phyloP scores from a whole-genome alignment of 208 protist genomes.

The Acanthamoeba healyi region DNA sequence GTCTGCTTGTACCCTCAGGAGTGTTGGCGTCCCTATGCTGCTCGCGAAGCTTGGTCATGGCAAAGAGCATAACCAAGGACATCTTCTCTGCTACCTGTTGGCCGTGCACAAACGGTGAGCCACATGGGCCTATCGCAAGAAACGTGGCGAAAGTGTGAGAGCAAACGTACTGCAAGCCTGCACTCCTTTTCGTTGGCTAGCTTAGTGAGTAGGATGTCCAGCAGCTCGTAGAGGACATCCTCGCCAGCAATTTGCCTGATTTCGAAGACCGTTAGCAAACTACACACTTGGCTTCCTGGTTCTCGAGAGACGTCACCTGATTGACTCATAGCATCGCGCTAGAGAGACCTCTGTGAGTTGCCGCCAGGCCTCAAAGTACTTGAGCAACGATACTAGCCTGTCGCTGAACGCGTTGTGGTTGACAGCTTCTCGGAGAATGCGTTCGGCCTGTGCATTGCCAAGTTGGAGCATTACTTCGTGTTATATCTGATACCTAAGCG shows the following conservation, averaged over 20 bases:
- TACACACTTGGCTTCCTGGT: too few species aligned
- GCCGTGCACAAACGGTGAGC: background rate
- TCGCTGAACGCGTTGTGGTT: conserved; percentile 5
- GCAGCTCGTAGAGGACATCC: conserved; percentile 64
- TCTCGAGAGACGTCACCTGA: background rate
- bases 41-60: conserved; percentile 66
- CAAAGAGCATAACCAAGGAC: conserved; percentile 57
- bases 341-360: conserved; percentile 65
- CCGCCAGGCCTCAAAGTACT: conserved; percentile 69
- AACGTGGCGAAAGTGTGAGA: too few species aligned
- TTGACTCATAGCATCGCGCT: conserved; percentile 51
- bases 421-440: conserved; percentile 40
- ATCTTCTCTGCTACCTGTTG: conserved; percentile 65
- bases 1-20: background rate
- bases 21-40: conserved; percentile 55
- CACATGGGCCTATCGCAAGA: background rate
- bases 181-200: conserved; percentile 64
- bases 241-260: conserved; percentile 60
- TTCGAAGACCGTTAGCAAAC: too few species aligned
- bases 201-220: conserved; percentile 37
- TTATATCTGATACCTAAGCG: background rate
- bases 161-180: background rate
- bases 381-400: background rate
- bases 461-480: background rate
- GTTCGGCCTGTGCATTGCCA: background rate